Evolutionary conservation across 768 basidiomycete species (phyloP).

Genomic region (Tulasnella sp.): DNA sequence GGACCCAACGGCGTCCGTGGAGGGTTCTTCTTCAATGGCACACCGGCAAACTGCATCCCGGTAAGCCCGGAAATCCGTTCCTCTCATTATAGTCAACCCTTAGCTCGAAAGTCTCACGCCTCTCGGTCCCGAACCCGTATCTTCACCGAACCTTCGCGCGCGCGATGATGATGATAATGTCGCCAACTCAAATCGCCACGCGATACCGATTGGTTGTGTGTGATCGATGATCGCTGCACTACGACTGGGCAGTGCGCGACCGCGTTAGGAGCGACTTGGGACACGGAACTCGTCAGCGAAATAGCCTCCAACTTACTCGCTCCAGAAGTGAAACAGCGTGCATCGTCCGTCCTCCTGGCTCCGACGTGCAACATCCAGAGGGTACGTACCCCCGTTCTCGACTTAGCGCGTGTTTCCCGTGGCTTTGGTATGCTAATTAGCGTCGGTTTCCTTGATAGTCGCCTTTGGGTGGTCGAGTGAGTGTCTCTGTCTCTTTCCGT

Average conservation of each 20-base stretch:
- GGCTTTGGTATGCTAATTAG: background rate
- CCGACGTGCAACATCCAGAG: slow-evolving; percentile 77
- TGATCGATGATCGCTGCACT: background rate
- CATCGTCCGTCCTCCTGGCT: slow-evolving; percentile 59
- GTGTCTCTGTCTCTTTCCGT: background rate
- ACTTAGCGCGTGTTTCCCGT: background rate
- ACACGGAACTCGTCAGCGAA: slow-evolving; percentile 53
- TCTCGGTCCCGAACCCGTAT: background rate
- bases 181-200: background rate
- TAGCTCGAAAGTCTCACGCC: background rate
- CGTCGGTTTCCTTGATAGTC: background rate
- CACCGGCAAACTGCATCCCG: slow-evolving; percentile 74
- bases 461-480: slow-evolving; percentile 37
- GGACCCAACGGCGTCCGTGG: slow-evolving; percentile 61
- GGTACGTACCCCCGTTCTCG: slow-evolving; percentile 27
- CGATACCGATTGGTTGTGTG: background rate
- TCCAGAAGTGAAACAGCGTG: slow-evolving; percentile 60
- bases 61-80: slow-evolving; percentile 39
- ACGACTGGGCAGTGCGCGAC: slow-evolving; percentile 43
- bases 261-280: slow-evolving; percentile 53
- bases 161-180: background rate
- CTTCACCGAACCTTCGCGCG: background rate
- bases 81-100: background rate
- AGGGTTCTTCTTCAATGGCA: background rate
- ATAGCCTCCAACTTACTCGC: slow-evolving; percentile 56